A percentile compares a stretch with the other conserved stretches of the same genome.
Evolutionary conservation across 805 yeast species (phyloP).

Genomic region (Yamadazyma akitaensis): DNA sequence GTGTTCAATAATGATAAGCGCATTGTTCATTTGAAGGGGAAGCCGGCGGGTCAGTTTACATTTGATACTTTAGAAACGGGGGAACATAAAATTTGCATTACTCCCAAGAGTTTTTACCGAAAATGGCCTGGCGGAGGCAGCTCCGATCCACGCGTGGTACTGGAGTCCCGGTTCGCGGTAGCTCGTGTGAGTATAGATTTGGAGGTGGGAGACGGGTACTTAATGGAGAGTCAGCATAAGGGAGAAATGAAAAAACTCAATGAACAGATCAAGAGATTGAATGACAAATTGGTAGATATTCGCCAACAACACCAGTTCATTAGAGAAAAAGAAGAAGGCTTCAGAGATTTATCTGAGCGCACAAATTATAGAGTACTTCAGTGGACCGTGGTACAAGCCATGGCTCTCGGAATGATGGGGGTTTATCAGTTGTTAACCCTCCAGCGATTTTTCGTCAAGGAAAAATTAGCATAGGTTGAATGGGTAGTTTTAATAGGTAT

Average conservation of each 20-base stretch:
- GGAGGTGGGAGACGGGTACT: constrained; percentile 19
- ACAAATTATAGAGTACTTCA: constrained; percentile 19
- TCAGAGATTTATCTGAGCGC: constrained; percentile 25
- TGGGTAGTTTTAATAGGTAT: not conserved
- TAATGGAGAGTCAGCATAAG: constrained; percentile 35
- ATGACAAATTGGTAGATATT: constrained; percentile 54
- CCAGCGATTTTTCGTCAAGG: constrained; percentile 18
- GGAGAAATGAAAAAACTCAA: constrained; percentile 50
- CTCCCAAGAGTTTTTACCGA: constrained; percentile 21
- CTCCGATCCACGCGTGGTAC: constrained; percentile 11
- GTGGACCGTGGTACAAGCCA: constrained; percentile 22
- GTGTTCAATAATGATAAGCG: constrained; percentile 19
- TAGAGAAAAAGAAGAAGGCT: constrained; percentile 22
- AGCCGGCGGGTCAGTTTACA: constrained; percentile 23
- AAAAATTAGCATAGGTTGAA: constrained; percentile 1
- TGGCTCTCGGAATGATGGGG: constrained; percentile 16
- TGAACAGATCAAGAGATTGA: constrained; percentile 54
- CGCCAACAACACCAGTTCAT: constrained; percentile 58
- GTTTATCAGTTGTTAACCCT: constrained; percentile 20
- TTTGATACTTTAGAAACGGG: constrained; percentile 26
- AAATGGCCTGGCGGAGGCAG: constrained; percentile 17
- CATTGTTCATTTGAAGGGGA: constrained; percentile 25
- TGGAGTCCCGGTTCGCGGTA: constrained; percentile 21
- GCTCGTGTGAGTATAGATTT: constrained; percentile 22
- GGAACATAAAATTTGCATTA: constrained; percentile 25